Percentiles rank a stretch among this genome's conserved stretches.
Conservation (phyloP, 352 stramenopile species). For the Albugo candida region DNA sequence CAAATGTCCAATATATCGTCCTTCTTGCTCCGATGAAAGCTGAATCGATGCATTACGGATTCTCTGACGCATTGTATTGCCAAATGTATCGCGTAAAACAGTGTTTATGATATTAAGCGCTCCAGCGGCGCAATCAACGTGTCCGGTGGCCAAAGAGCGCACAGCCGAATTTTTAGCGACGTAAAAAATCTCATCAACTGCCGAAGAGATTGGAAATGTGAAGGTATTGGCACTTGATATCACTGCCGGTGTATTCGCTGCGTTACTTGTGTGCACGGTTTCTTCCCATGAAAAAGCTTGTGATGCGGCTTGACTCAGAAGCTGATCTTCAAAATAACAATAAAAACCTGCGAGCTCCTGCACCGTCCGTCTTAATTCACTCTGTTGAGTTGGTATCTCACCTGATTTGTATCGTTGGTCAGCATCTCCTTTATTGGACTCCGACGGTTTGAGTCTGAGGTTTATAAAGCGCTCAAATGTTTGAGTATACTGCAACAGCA, state of each 20-base stretch:
- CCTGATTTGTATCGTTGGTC: slow-evolving; percentile 1
- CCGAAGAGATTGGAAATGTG: slow-evolving; percentile 52
- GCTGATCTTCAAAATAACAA: slow-evolving; percentile 71
- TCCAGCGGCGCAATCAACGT: slow-evolving; percentile 58
- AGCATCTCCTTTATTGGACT: slow-evolving; percentile 3
- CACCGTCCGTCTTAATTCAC: slow-evolving; percentile 57
- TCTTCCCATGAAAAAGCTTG: slow-evolving; percentile 80
- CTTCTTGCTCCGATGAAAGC: slow-evolving; percentile 39
- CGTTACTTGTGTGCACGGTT: slow-evolving; percentile 22
- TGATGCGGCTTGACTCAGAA: slow-evolving; percentile 45
- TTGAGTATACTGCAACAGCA: slow-evolving; percentile 77
- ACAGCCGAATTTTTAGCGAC: slow-evolving; percentile 60
- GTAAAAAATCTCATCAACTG: slow-evolving; percentile 79
- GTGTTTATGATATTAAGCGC: slow-evolving; percentile 79
- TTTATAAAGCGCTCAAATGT: slow-evolving; percentile 79
- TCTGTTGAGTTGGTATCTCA: slow-evolving; percentile 43
- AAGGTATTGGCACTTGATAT: slow-evolving; percentile 7
- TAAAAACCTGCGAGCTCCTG: slow-evolving; percentile 74
- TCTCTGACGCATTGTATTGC: slow-evolving; percentile 55
- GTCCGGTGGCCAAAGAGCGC: slow-evolving; percentile 59
- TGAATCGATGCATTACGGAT: slow-evolving; percentile 52
- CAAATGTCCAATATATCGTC: slow-evolving; percentile 6
- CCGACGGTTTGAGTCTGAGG: slow-evolving; percentile 18
- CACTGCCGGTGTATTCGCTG: neutral
- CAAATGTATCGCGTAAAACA: slow-evolving; percentile 48